Evolutionary conservation across 768 basidiomycete genomes (phyloP), one percentile per base, ranked within the genome.

Genomic region (Calvatia gigantea): DNA sequence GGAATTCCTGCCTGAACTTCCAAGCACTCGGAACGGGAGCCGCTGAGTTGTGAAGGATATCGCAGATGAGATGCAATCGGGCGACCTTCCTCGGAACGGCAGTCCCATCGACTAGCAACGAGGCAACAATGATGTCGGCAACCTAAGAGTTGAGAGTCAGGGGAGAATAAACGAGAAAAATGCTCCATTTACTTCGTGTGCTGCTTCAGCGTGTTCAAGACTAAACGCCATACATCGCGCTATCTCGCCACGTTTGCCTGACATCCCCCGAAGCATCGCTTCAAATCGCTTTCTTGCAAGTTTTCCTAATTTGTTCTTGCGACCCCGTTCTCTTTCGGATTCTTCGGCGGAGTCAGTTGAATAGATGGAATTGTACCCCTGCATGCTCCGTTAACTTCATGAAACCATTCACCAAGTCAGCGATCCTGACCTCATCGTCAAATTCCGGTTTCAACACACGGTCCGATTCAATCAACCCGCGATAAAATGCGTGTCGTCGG

Each of bases 151-250:
- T 27, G 31, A 21, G 31, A 9, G 17, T 21, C 39, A 43, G n/a
- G 48, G 37, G 51, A 42, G 27, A 9, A 45, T 14, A 45, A 28
- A 51, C 21, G 39, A 48, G 23, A 33, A 32, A 17, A 2, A 12
- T 42, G 32, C 41, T 38, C 9, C 6, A 57, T 67, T 56, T 63
- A 94, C 95, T 78, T 97, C 95, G 54, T 87, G 84, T 15, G 95
- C 94, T 15, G 94, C 94, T 70, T 98, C 96, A 1, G 95, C 96
- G 65, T 96, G 94, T 67, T 95, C 93, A 39, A 99, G 77, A 59
- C 94, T 91, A 67, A 98, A 98, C n/a, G 89, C 83, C 97, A 98
- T 99, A 58, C 91, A 94, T 21, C 94, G 79, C 29, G 93, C 97
- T 35, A 98, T 84, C 69, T 95, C 93, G 4, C 91, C 94, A 55